Evolutionary conservation across 1,139 yeast species (phyloP).

Genomic region (Kodamaea sp.): DNA sequence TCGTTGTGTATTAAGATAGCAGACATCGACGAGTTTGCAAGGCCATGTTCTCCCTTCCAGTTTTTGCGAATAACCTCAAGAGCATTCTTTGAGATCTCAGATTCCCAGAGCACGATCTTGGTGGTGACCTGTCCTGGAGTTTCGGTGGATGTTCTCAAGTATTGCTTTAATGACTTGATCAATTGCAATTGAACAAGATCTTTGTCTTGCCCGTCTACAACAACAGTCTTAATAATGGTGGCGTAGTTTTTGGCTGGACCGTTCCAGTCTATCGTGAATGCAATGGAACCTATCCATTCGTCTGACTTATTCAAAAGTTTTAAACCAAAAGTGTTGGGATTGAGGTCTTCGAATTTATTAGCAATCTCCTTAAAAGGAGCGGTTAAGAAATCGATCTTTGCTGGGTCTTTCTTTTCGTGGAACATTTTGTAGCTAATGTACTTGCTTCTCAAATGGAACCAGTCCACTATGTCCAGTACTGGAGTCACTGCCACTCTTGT

Average conservation of each 20-base stretch:
- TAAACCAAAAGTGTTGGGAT: conserved; percentile 36
- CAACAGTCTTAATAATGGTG: conserved; percentile 32
- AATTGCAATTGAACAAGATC: conserved; percentile 22
- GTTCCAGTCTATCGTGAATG: conserved; percentile 45
- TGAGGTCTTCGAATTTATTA: conserved; percentile 21
- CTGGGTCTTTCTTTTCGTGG: conserved; percentile 16
- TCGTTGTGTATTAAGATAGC: conserved; percentile 33
- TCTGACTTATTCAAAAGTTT: conserved; percentile 20
- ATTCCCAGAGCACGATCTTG: conserved; percentile 39
- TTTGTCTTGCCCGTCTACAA: conserved; percentile 21
- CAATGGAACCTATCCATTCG: conserved; percentile 30
- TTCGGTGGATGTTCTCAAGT: conserved; percentile 14
- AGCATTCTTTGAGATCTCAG: conserved; percentile 25
- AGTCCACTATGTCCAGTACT: conserved; percentile 34
- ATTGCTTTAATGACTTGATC: conserved; percentile 25
- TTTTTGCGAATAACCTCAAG: conserved; percentile 17
- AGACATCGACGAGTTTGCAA: conserved; percentile 39
- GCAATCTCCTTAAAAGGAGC: conserved; percentile 28
- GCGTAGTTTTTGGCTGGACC: conserved; percentile 21
- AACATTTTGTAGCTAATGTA: conserved; percentile 34
- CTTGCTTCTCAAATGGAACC: conserved; percentile 49
- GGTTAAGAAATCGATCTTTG: conserved; percentile 23
- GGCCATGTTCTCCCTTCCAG: conserved; percentile 20
- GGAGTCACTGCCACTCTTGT: conserved; percentile 34
- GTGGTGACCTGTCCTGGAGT: conserved; percentile 12